Evolutionary conservation across 2,329 filamentous ascomycete species (phyloP), one percentile per base, ranked within the genome.

Genomic region (Zasmidium citrigriseum): DNA sequence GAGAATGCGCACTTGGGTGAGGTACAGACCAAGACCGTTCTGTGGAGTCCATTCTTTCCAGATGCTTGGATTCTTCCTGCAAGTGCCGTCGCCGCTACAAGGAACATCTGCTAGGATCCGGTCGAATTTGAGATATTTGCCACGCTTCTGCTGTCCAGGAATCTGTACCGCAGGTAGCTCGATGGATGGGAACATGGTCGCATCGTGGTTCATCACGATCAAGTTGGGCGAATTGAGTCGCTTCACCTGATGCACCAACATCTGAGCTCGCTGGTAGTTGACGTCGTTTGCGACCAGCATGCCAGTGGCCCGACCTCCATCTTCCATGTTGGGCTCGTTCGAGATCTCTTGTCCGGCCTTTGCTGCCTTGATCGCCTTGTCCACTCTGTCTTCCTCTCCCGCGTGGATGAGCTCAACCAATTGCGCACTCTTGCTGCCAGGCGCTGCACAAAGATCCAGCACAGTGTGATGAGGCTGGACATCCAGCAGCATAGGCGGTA

Each of bases 171-270:
- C 77, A 18, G 88, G 87, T n/a, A 98, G 83, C 72, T 89, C 91
- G 70, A 99, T 91, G 0, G 93, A 92, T 2, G 95, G 95, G 76
- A 93, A 99, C 75, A 96, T 87, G 3, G 93, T 97, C 45, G 95
- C 95, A 75, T 99, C 95, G 78, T 99, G 93, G 75, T 99, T 98
- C 45, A 92, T 98, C 62, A 99, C 93, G 63, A 99, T 89, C 66
- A 99, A 81, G 74, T 99, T 99, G 2, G 95, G 93, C 3, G 95
- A 98, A 63, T 93, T 96, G 52, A 99, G 83, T 61, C 95, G 89
- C 83, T 99, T 99, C 70, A 98, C 89, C 77, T 99, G 95, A 75
- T 99, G 95, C 49, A 97, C 91, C 73, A 99, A 79, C 90, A 99
- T 95, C 77, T 98, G 95, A 56, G 91, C 91, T 64, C 95, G 89